Base-by-base conservation (phyloP, 441 rosid species). In the Lagerstroemia fauriei region DNA sequence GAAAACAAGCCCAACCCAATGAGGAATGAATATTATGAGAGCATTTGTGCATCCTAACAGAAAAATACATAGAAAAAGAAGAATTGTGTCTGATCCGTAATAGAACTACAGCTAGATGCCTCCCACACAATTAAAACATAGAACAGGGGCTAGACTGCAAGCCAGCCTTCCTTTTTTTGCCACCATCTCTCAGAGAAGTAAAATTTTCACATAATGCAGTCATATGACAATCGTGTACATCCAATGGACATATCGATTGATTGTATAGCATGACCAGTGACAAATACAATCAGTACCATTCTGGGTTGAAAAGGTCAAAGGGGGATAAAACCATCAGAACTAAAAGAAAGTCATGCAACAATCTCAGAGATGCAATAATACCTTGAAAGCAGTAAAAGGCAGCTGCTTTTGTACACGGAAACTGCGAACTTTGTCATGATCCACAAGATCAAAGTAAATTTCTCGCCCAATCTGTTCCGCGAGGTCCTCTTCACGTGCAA, bases 361-460 rank as follows among this genome's bases (percentile, higher is more conserved):
- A 29, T 25, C 50, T 3, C 32, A 51, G 38, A 73, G 38, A 38
- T 11, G 71, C 4, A 82, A 71, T 4, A 61, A 74, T 87, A 95
- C 98, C 99, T 96, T 96, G 83, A 96, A 95, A 79, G 80, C 84
- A 85, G 51, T 89, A 84, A 96, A 96, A 12, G 91, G 89, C 13
- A 90, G 92, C 85, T 93, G 98, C 83, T 96, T 96, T 87, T 95
- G 98, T 83, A 96, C 88, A 53, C 98, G 97, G 84, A 96, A 96
- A 86, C 91, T 93, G 56, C 88, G 90, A 77, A 96, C 98, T 91
- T 95, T 96, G 78, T 94, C 98, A 83, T 96, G 98, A 90, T 96
- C 98, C 85, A 96, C 98, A 83, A 96, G 98, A 84, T 96, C 99
- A 85, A 96, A 96, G 85, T 90, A 96, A 85, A 93, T 91, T 83